Percentiles rank a stretch among this genome's conserved stretches.
These are phyloP conservation scores for Calonectria henricotiae DNA, from an alignment of 2,329 filamentous ascomycete genomes.

Conservation along the genomic window DNA sequence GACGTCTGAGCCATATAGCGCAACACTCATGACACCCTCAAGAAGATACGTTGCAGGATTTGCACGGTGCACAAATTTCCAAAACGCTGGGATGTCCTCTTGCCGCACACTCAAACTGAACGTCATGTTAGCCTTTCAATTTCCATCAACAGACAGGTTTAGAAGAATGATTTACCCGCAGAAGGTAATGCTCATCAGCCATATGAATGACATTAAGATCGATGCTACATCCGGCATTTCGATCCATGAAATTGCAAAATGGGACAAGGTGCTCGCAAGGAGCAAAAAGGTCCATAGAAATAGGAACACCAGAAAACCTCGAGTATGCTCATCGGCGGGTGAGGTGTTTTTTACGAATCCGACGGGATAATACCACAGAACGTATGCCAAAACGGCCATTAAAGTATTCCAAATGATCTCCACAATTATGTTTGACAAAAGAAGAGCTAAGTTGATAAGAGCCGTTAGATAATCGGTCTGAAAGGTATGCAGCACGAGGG, in stretches of 20 bases:
- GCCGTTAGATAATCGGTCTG: background rate
- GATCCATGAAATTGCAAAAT: constrained; percentile 49
- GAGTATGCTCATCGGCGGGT: constrained; percentile 41
- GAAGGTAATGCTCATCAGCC: constrained; percentile 51
- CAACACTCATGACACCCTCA: constrained; percentile 68
- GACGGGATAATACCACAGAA: constrained; percentile 53
- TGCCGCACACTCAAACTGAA: constrained; percentile 73
- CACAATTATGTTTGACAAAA: constrained; percentile 49
- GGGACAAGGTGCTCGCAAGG: constrained; percentile 51
- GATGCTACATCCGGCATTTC: constrained; percentile 48
- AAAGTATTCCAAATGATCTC: constrained; percentile 49
- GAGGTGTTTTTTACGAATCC: constrained; percentile 52
- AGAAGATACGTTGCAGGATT: constrained; percentile 81
- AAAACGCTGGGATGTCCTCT: constrained; percentile 75
- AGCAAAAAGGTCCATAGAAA: constrained; percentile 51
- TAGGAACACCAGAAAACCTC: constrained; percentile 50
- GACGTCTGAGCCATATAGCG: constrained; percentile 46
- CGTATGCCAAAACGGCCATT: constrained; percentile 49
- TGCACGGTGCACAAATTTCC: constrained; percentile 80
- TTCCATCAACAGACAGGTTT: constrained; percentile 52
- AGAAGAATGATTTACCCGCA: constrained; percentile 62
- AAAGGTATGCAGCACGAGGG: fast-evolving
- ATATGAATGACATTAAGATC: constrained; percentile 60
- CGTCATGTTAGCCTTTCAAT: constrained; percentile 16
- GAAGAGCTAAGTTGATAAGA: constrained; percentile 38